Evolutionary conservation across 73 alveolate species (phyloP), one percentile per base, ranked within the genome.

Genomic region (Paramecium primaurelia): DNA sequence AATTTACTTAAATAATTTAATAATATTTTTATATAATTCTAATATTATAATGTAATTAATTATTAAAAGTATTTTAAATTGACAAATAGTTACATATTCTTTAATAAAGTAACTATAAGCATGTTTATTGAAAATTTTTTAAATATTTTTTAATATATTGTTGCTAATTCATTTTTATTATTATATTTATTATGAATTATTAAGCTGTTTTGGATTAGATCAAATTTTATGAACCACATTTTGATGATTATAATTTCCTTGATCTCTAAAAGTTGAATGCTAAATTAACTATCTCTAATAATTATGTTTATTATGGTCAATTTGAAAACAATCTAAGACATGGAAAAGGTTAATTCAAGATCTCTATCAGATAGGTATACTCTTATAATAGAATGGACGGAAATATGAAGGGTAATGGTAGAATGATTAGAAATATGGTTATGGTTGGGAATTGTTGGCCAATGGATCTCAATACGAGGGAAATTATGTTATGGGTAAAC

Each of bases 401-500:
- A 77, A 91, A 26, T 97, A 90, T 87, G 95, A 95, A 60, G 98
- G 98, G 1, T 86, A 95, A 59, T 96, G 96, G 95, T 51, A 83
- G 44, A 75, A 96, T 86, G 97, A 96, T 84, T 71, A 64, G 42
- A 94, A 95, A 92, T 58, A 94, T 49, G 99, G 99, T 36, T 71
- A 45, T 77, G 99, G 99, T 51, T 92, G 92, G 90, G 96, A 94
- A 94, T 86, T 86, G 58, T 94, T 95, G 92, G 84, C 94, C 36
- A 92, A 96, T 88, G 92, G 96, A 77, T 92, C 96, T 54, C 69
- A 75, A 42, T 97, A 97, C 86, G 92, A 93, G 59, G 99, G 99
- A 11, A 95, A 95, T 25, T 97, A 93, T 95, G 93, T 86, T 12
- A 75, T 92, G 30, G 98, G 97, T 68, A 88, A 94, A 77, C 96